Conservation (phyloP, 352 stramenopile species). For the Globisporangium uncinulatum region DNA sequence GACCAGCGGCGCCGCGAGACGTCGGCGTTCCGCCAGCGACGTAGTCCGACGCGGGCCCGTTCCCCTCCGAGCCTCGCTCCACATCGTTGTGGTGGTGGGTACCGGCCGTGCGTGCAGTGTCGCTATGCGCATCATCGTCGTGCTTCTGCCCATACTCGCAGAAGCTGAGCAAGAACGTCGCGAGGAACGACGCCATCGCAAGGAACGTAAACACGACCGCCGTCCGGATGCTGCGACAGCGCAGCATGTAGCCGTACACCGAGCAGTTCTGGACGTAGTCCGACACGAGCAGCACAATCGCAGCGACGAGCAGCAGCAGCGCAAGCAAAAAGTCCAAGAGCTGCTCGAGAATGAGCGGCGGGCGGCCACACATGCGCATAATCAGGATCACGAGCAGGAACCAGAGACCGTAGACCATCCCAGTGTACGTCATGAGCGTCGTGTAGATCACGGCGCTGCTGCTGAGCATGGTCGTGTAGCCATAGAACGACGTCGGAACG, state of each 20-base stretch:
- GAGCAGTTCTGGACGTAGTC: slow-evolving; percentile 62
- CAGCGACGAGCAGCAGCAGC: slow-evolving; percentile 52
- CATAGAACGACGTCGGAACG: slow-evolving; percentile 55
- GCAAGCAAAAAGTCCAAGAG: slow-evolving; percentile 47
- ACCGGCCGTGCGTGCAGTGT: slow-evolving; percentile 8
- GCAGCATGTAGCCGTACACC: slow-evolving; percentile 67
- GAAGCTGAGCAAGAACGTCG: slow-evolving; percentile 43
- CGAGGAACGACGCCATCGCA: slow-evolving; percentile 41
- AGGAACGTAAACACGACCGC: slow-evolving; percentile 67
- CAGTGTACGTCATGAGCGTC: slow-evolving; percentile 57
- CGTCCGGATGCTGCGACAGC: slow-evolving; percentile 41
- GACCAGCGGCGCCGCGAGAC: background rate
- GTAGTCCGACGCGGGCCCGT: slow-evolving; percentile 9
- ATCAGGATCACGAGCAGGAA: slow-evolving; percentile 43
- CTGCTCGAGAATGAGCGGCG: slow-evolving; percentile 36
- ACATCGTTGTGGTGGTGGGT: slow-evolving; percentile 15
- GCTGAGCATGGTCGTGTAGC: slow-evolving; percentile 65
- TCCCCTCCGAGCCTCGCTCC: slow-evolving; percentile 5
- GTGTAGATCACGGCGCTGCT: slow-evolving; percentile 52
- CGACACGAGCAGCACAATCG: slow-evolving; percentile 59
- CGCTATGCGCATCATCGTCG: slow-evolving; percentile 4
- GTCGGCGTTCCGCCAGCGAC: slow-evolving; percentile 10
- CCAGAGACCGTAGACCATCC: slow-evolving; percentile 56
- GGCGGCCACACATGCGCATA: slow-evolving; percentile 31
- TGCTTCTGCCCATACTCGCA: slow-evolving; percentile 27